These are phyloP conservation scores for Ustilago loliicola DNA, from an alignment of 1,284 basidiomycete species.

Conservation along the genomic window DNA sequence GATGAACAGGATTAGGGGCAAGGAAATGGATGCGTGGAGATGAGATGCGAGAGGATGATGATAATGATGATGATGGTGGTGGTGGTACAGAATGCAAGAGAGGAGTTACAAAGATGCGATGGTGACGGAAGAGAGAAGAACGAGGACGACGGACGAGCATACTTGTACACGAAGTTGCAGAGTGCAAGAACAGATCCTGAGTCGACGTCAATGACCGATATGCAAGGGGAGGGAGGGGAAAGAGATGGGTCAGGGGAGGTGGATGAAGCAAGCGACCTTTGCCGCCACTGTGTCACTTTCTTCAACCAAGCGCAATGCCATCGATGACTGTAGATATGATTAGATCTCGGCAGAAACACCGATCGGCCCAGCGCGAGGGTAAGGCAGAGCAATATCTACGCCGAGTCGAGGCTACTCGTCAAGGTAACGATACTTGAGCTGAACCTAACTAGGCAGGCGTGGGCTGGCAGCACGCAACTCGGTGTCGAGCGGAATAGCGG, in stretches of 20 bases:
- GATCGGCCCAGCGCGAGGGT: conserved; percentile 22
- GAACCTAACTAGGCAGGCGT: conserved; percentile 33
- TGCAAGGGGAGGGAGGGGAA: neutral
- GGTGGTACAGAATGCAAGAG: conserved; percentile 49
- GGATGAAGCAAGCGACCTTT: neutral
- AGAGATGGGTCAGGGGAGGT: neutral
- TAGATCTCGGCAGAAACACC: conserved; percentile 32
- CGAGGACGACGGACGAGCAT: neutral
- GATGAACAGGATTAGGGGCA: conserved; percentile 24
- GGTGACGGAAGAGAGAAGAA: conserved; percentile 4
- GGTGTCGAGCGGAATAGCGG: conserved; percentile 40
- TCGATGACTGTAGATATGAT: neutral
- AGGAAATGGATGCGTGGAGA: conserved; percentile 16
- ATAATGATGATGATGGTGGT: conserved; percentile 3
- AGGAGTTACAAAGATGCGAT: conserved; percentile 12
- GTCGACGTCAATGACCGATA: conserved; percentile 15
- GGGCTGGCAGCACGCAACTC: conserved; percentile 50
- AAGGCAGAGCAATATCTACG: conserved; percentile 33
- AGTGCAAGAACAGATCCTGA: conserved; percentile 9
- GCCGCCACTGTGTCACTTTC: neutral
- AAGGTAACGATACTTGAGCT: conserved; percentile 41
- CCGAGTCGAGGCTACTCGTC: conserved; percentile 2
- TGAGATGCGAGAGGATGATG: conserved; percentile 16
- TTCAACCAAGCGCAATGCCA: neutral
- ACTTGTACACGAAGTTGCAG: conserved; percentile 29